Evolutionary conservation across 2,329 filamentous ascomycete species (phyloP).

Genomic region (Corniculantispora saksenae): DNA sequence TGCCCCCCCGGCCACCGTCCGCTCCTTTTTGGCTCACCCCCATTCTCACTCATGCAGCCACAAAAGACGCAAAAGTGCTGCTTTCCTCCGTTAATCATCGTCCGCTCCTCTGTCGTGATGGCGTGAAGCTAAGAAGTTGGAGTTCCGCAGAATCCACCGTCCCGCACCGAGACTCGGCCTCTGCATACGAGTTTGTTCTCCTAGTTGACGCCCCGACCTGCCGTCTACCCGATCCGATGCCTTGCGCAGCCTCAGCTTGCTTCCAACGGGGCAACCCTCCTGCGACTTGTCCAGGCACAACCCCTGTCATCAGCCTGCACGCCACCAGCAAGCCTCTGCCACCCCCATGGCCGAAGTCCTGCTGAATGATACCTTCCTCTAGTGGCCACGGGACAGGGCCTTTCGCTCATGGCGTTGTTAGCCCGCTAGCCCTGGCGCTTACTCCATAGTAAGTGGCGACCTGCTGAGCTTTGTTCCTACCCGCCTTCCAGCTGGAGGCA

Average conservation of each 20-base stretch:
- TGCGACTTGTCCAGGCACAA: not conserved
- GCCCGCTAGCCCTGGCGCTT: conserved; percentile 13
- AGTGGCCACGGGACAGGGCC: too few relatives aligned
- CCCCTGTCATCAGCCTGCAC: not conserved
- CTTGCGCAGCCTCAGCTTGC: not conserved
- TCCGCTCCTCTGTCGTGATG: not conserved
- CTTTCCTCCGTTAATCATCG: not conserved
- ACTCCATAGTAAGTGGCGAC: conserved; percentile 5
- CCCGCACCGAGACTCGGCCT: not conserved
- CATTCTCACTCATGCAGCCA: not conserved
- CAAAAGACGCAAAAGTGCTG: not conserved
- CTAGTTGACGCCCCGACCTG: not conserved
- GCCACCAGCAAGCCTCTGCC: too few relatives aligned
- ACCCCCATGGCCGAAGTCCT: not conserved
- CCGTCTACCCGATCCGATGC: not conserved
- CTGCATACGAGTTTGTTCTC: not conserved
- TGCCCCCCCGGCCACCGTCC: not conserved
- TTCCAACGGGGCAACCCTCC: not conserved
- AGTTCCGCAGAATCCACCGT: not conserved
- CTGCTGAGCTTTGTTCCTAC: not conserved
- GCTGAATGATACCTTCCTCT: not conserved
- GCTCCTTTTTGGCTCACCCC: not conserved
- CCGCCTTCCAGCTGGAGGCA: not conserved
- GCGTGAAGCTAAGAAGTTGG: not conserved
- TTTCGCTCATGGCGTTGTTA: not conserved